phyloP scores from a whole-genome alignment of 208 protist species.

The Leishmania guyanensis region DNA sequence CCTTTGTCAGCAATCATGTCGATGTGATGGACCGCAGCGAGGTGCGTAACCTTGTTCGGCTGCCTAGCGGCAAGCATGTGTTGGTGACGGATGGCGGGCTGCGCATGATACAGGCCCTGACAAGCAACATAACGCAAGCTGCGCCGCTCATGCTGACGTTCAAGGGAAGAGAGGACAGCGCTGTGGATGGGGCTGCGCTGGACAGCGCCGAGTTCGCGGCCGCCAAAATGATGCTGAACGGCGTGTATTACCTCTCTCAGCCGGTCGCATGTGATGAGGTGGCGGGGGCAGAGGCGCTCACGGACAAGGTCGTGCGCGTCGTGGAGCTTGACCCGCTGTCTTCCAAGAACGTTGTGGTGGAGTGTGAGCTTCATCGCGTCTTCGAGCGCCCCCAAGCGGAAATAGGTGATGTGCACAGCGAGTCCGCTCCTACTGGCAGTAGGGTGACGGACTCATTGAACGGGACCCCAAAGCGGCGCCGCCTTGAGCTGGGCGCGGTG shows the following conservation, averaged over 20 bases:
- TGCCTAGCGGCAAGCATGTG: conserved; percentile 78
- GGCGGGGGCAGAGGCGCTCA: conserved; percentile 28
- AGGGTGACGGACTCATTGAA: not conserved
- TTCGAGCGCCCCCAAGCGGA: not conserved
- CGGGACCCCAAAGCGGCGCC: conserved; percentile 10
- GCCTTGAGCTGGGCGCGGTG: conserved; percentile 18
- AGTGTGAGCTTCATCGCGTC: conserved; percentile 44
- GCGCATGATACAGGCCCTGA: conserved; percentile 73
- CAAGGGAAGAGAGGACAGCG: conserved; percentile 5
- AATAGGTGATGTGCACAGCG: not conserved
- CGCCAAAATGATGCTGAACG: conserved; percentile 50
- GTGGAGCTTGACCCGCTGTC: conserved; percentile 54
- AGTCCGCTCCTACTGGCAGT: not conserved
- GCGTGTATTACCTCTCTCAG: conserved; percentile 62
- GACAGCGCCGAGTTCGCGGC: conserved; percentile 47
- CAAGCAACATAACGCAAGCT: conserved; percentile 38
- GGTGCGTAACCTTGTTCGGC: conserved; percentile 81
- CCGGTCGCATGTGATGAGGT: conserved; percentile 54
- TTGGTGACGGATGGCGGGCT: conserved; percentile 86
- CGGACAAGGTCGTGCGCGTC: conserved; percentile 74
- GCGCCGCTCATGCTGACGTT: conserved; percentile 31
- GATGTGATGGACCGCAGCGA: conserved; percentile 86
- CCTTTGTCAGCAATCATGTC: conserved; percentile 85
- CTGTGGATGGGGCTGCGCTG: conserved; percentile 3
- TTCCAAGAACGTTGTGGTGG: conserved; percentile 54